Evolutionary conservation across 331 rosid species (phyloP), one percentile per base, ranked within the genome.

Genomic region (Quercus lobata): DNA sequence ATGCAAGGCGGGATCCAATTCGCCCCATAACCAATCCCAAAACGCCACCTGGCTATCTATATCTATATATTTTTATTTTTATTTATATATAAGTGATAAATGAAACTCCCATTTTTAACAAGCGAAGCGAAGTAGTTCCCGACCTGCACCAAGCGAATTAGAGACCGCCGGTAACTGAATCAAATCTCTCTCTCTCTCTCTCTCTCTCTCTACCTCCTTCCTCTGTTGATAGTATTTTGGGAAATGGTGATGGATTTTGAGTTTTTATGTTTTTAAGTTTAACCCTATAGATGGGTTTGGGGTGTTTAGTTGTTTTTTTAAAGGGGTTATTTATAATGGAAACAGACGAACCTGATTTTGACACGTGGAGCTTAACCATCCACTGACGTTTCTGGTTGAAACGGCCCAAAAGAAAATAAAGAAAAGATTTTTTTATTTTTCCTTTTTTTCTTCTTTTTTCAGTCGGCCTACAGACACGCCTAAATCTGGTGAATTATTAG

Each of bases 71-170:
- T 2, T 44, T 12, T 46, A 1, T 11, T 11, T 2, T 11, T 10
- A 11, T 49, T 49, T 49, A 12, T 3, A 49, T 11, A 14, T 1
- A 49, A 49, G 17, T 3, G 17, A 49, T 11, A 49, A 14, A 49
- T 49, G 55, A 14, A 12, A 49, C 12, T 49, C 55, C 55, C 5
- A 14, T 49, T 49, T 49, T 14, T 15, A 29, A 16, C 27, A 10
- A 53, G 71, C 19, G 6, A 84, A 72, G 78, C 77, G 89, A 81
- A 87, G 76, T 86, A 82, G 97, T 90, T 94, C 98, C 98, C 98
- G 98, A 94, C 97, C 98, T 94, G 98, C 98, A 94, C 98, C 98
- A 94, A 94, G 98, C 98, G 98, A 94, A 94, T 91, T 88, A 91
- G 98, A 94, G 92, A 86, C 83, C 87, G 97, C 95, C 84, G 84